Base-by-base conservation (phyloP, 805 yeast species). In the Saturnispora sanitii region DNA sequence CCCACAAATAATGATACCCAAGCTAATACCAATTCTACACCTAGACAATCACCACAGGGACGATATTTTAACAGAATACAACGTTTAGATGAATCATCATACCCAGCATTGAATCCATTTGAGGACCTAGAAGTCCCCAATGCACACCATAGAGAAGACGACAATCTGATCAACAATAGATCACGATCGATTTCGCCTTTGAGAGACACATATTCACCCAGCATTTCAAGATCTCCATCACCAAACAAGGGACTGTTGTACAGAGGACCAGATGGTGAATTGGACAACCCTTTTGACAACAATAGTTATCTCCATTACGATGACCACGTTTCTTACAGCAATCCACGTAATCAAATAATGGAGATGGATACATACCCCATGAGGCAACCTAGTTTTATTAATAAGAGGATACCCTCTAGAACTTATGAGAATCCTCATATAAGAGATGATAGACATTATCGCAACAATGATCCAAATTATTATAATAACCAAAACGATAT, bases 111-210 rank as follows among this genome's bases (percentile, higher is more conserved):
- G 18, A 40, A 40, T 34, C 42, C 42, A 22, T 40, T 40, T 40
- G 26, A 28, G 3, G 34, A 33, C 15, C 6, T 16, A 6, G 5
- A 21, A 15, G 22, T 40, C n/a, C 42, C 38, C 17, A 40, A 40
- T 16, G 19, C 28, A 22, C 34, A 40, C 29, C 30, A 33, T n/a
- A 17, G 20, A n/a, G 33, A 36, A 27, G 23, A 26, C 18, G 35
- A 33, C 20, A 39, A 39, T 39, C 22, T 33, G 16, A 34, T 40
- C 21, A 20, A 15, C 16, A 40, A 40, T 40, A 42, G 47, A 26
- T 45, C 49, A 3, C 37, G 46, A 21, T 45, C 49, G 1, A 39
- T 45, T 6, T 52, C 55, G 2, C 50, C 57, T 8, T 36, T 39
- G 4, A 42, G 53, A 30, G 32, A 40, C 6, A 40, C 44, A 7